These are phyloP conservation scores for Ammopiptanthus mongolicus DNA, from an alignment of 306 rosid species.

Conservation along the genomic window DNA sequence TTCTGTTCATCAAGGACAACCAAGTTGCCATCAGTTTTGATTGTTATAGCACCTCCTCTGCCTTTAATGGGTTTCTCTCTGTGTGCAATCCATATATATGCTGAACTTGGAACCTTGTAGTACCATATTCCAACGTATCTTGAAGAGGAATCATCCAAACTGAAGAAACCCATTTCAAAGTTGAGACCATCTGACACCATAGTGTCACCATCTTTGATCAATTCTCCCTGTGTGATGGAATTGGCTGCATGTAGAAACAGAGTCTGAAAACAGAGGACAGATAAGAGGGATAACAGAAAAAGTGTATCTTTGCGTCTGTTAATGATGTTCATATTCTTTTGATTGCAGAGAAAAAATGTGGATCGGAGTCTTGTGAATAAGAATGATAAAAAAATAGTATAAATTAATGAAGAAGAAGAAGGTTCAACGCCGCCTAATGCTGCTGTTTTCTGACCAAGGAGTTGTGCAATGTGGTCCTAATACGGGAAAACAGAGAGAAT, in stretches of 20 bases:
- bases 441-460: neutral
- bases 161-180: slow-evolving; percentile 60
- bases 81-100: slow-evolving; percentile 60
- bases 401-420: neutral
- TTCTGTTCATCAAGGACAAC: slow-evolving; percentile 33
- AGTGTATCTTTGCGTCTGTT: neutral
- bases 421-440: neutral
- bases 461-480: neutral
- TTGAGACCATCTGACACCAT: slow-evolving; percentile 24
- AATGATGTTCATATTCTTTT: slow-evolving; percentile 8
- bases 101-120: neutral
- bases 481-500: neutral
- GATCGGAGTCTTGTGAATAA: neutral
- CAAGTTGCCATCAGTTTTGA: slow-evolving; percentile 41
- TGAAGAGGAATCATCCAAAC: slow-evolving; percentile 28
- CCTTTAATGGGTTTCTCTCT: slow-evolving; percentile 40
- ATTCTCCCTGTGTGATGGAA: slow-evolving; percentile 20
- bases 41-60: slow-evolving; percentile 30
- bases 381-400: neutral
- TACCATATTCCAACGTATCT: slow-evolving; percentile 69
- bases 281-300: neutral
- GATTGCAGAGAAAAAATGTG: neutral
- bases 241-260: slow-evolving; percentile 43
- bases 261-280: slow-evolving; percentile 24
- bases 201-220: slow-evolving; percentile 27